A percentile compares a stretch with the other conserved stretches of the same genome.
Conservation (phyloP, 331 rosid species). For the Quercus lobata region DNA sequence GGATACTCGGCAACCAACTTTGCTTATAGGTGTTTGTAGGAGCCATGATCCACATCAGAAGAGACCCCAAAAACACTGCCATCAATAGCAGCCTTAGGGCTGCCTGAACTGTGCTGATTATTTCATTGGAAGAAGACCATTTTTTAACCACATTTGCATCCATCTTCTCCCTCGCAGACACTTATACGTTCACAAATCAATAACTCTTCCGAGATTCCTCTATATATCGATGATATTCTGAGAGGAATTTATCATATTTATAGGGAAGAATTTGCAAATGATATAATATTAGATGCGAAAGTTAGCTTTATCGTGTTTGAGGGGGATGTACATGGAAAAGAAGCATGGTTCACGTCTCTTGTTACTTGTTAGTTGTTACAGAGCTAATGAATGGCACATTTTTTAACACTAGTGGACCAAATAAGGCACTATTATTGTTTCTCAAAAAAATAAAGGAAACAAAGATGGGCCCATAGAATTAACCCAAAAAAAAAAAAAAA, state of each 20-base stretch:
- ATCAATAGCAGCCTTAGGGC: constrained; percentile 14
- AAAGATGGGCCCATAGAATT: too few relatives aligned
- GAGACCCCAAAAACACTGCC: constrained; percentile 14
- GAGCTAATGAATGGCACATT: not conserved
- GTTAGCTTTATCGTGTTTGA: not conserved
- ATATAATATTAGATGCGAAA: not conserved
- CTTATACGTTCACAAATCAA: not conserved
- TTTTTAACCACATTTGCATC: constrained; percentile 2
- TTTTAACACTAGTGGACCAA: not conserved
- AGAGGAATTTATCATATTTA: constrained; percentile 1
- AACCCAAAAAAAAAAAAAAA: too few relatives aligned
- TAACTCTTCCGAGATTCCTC: not conserved
- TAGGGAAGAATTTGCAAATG: constrained; percentile 15
- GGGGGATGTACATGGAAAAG: not conserved
- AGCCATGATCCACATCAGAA: constrained; percentile 26
- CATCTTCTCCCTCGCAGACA: constrained; percentile 6
- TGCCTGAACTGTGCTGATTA: not conserved
- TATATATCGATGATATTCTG: not conserved
- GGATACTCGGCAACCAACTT: constrained; percentile 17
- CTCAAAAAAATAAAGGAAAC: too few relatives aligned
- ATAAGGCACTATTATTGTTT: too few relatives aligned
- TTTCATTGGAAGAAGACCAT: constrained; percentile 6
- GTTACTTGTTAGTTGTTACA: too few relatives aligned
- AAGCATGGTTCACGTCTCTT: constrained; percentile 24
- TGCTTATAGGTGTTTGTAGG: constrained; percentile 26